Percentiles rank a stretch among this genome's conserved stretches.
These are phyloP conservation scores for Candida nemodendra DNA, from an alignment of 805 yeast genomes.

Conservation along the genomic window DNA sequence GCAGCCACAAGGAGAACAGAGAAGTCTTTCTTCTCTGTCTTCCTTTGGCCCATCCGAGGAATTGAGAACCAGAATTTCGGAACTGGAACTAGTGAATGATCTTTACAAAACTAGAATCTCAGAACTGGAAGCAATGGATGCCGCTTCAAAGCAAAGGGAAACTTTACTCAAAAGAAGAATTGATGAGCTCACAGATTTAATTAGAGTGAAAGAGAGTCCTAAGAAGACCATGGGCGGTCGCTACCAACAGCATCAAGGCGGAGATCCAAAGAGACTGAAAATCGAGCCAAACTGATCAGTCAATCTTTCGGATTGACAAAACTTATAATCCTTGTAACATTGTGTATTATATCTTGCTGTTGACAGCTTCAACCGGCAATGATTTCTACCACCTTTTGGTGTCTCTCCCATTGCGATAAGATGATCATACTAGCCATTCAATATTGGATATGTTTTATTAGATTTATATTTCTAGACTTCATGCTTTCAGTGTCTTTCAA, in stretches of 20 bases:
- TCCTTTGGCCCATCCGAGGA: slow-evolving; percentile 22
- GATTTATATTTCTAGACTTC: not conserved
- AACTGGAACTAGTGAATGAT: slow-evolving; percentile 88
- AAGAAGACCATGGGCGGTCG: slow-evolving; percentile 11
- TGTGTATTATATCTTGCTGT: not conserved
- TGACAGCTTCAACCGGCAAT: no score
- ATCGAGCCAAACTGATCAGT: slow-evolving; percentile 13
- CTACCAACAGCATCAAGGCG: slow-evolving; percentile 12
- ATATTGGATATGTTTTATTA: not conserved
- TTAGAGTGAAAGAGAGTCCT: slow-evolving; percentile 11
- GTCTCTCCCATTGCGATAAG: no score
- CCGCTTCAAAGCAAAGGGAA: slow-evolving; percentile 52
- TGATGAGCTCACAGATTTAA: slow-evolving; percentile 37
- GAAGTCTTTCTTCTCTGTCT: slow-evolving; percentile 16
- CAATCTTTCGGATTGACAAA: no score
- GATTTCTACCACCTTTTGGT: no score
- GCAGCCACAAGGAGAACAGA: slow-evolving; percentile 16
- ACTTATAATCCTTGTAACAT: not conserved
- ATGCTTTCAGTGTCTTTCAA: not conserved
- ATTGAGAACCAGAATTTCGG: slow-evolving; percentile 76
- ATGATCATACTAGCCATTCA: no score
- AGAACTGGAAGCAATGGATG: slow-evolving; percentile 74
- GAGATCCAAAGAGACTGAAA: slow-evolving; percentile 21
- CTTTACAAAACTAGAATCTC: slow-evolving; percentile 76
- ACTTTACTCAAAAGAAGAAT: slow-evolving; percentile 45